Conservation (phyloP, 176 grass and related monocot species). For the Rhynchospora pubera region DNA sequence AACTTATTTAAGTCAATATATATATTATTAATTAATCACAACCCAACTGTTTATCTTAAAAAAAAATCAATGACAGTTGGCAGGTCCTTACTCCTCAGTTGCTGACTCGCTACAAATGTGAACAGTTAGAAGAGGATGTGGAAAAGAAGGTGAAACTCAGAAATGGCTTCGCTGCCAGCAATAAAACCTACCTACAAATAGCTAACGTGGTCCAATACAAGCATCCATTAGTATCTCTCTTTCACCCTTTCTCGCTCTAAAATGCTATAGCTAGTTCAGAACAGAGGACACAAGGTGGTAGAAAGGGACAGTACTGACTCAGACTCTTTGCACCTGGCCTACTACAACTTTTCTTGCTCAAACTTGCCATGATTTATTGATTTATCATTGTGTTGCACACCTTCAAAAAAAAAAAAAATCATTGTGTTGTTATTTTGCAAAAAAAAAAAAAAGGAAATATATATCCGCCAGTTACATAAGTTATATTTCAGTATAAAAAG, state of each 20-base stretch:
- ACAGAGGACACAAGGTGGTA: slow-evolving; percentile 14
- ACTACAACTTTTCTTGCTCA: slow-evolving; percentile 2
- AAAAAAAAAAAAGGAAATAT: no score
- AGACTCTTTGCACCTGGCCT: neutral
- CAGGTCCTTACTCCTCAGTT: neutral
- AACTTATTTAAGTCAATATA: no score
- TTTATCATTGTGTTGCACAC: neutral
- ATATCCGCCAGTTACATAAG: neutral
- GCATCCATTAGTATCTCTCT: slow-evolving; percentile 14
- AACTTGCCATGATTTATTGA: neutral
- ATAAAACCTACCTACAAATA: slow-evolving; percentile 7
- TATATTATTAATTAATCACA: no score
- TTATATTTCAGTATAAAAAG: neutral
- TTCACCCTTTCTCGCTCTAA: slow-evolving; percentile 4
- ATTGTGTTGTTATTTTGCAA: no score
- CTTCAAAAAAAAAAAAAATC: no score
- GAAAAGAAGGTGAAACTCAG: neutral
- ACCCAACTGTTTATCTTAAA: no score
- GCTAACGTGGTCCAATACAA: slow-evolving; percentile 16
- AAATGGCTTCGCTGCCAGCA: neutral
- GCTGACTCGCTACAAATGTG: neutral
- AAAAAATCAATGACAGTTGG: no score
- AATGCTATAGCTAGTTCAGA: slow-evolving; percentile 13
- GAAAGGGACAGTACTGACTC: neutral
- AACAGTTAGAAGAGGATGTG: neutral